A percentile compares a stretch with the other conserved stretches of the same genome.
phyloP scores from a whole-genome alignment of 2,329 filamentous ascomycete genomes.

The Trichophyton mentagrophytes region DNA sequence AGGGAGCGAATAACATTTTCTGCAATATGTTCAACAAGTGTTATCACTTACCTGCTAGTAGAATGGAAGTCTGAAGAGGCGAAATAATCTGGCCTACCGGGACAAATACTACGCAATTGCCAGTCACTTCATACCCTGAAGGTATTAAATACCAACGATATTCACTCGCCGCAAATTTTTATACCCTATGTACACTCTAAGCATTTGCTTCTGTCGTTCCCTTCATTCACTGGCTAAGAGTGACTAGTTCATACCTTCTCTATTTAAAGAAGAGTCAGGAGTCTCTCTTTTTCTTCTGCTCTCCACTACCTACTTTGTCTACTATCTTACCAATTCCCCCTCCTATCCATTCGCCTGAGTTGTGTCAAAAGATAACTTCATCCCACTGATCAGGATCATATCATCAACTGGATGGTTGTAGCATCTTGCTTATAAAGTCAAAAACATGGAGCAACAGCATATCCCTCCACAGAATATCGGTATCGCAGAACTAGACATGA shows the following conservation, averaged over 20 bases:
- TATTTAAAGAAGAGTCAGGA: not conserved
- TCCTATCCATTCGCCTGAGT: not conserved
- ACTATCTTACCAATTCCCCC: not conserved
- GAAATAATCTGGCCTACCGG: slow-evolving; percentile 3
- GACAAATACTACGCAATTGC: slow-evolving; percentile 2
- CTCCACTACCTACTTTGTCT: not conserved
- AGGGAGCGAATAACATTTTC: slow-evolving; percentile 8
- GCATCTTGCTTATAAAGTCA: not conserved
- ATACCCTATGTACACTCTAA: not conserved
- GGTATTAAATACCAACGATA: not conserved
- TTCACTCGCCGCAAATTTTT: too few species aligned
- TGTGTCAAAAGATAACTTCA: too few species aligned
- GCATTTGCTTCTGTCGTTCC: not conserved
- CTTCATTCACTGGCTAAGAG: not conserved
- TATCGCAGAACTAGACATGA: not conserved
- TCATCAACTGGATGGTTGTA: too few species aligned
- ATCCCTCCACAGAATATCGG: not conserved
- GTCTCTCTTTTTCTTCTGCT: not conserved
- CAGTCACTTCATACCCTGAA: not conserved
- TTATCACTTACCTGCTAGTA: not conserved
- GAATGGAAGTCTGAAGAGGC: slow-evolving; percentile 6
- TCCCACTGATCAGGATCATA: too few species aligned
- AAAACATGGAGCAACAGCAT: not conserved
- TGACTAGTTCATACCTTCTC: not conserved
- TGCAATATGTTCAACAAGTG: slow-evolving; percentile 4